Evolutionary conservation across 2,329 filamentous ascomycete genomes (phyloP).

Genomic region (Fusarium avenaceum): DNA sequence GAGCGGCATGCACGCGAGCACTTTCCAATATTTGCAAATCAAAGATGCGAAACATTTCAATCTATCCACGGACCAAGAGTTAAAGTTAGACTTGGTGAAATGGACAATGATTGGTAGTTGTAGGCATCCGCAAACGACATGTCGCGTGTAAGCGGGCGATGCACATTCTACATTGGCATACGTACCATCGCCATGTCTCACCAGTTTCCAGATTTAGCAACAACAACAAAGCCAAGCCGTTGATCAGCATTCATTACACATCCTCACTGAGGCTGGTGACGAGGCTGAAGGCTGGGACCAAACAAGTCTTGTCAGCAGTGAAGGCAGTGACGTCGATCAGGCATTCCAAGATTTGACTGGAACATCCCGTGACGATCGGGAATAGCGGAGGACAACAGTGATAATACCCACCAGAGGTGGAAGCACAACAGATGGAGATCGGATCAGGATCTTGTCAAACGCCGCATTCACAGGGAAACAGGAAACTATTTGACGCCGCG

Average conservation of each 20-base stretch:
- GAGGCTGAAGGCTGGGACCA: conserved; percentile 38
- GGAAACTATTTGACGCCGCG: conserved; percentile 11
- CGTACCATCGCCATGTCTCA: background rate
- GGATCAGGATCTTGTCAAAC: conserved; percentile 28
- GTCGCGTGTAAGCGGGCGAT: conserved; percentile 35
- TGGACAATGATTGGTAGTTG: conserved; percentile 15
- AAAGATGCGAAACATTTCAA: conserved; percentile 26
- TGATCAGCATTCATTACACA: background rate
- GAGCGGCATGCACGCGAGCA: conserved; percentile 40
- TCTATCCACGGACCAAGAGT: conserved; percentile 29
- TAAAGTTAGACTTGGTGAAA: conserved; percentile 8
- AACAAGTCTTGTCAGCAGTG: conserved; percentile 27
- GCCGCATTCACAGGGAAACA: conserved; percentile 5
- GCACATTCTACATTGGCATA: conserved; percentile 4
- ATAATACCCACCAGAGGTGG: conserved; percentile 20
- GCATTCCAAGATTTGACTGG: conserved; percentile 12
- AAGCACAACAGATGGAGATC: conserved; percentile 10
- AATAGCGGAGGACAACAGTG: conserved; percentile 21
- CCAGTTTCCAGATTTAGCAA: conserved; percentile 30
- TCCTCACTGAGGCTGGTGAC: conserved; percentile 23
- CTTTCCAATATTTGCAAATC: conserved; percentile 26
- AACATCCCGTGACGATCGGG: conserved; percentile 28
- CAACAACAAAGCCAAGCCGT: background rate
- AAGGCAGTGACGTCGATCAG: conserved; percentile 34
- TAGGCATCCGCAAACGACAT: conserved; percentile 12